Percentiles rank a stretch among this genome's conserved stretches.
Evolutionary conservation across 1,284 basidiomycete species (phyloP).

Genomic region (Quambalaria eucalypti): DNA sequence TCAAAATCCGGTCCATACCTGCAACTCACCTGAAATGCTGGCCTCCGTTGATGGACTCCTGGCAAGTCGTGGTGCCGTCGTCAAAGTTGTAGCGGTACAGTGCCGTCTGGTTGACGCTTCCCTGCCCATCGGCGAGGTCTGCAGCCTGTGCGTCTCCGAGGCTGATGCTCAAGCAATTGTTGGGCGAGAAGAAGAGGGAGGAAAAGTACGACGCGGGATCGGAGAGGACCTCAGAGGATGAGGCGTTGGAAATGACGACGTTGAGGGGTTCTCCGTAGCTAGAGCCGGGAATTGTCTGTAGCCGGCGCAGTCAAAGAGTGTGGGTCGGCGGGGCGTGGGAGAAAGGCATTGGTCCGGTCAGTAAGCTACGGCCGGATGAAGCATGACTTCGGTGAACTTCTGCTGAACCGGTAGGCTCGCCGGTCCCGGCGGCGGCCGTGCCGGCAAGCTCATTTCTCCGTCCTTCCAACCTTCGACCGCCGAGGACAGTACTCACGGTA

Average conservation of each 20-base stretch:
- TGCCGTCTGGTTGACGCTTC: constrained; percentile 27
- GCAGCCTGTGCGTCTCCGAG: constrained; percentile 33
- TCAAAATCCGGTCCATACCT: no score
- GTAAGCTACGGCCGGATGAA: no score
- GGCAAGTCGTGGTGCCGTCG: constrained; percentile 1
- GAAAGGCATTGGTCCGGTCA: no score
- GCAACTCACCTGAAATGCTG: constrained; percentile 4
- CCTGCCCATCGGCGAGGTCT: constrained; percentile 44
- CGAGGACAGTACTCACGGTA: no score
- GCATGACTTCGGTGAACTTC: no score
- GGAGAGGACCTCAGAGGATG: constrained; percentile 23
- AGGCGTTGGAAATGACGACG: constrained; percentile 35
- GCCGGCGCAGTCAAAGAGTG: no score
- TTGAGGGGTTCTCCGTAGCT: constrained; percentile 34
- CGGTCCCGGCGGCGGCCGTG: no score
- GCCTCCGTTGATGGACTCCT: constrained; percentile 6
- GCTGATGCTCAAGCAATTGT: constrained; percentile 34
- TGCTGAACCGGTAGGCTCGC: no score
- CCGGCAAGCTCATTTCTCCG: no score
- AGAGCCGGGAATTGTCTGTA: background rate
- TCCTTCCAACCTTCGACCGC: no score
- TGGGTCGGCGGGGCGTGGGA: no score
- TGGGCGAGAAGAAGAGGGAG: constrained; percentile 27
- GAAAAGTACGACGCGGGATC: constrained; percentile 24
- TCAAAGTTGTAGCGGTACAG: constrained; percentile 18